Percentiles rank a stretch among this genome's conserved stretches.
Conservation (phyloP, 345 rosid genomes). For the Syzygium jambos region DNA sequence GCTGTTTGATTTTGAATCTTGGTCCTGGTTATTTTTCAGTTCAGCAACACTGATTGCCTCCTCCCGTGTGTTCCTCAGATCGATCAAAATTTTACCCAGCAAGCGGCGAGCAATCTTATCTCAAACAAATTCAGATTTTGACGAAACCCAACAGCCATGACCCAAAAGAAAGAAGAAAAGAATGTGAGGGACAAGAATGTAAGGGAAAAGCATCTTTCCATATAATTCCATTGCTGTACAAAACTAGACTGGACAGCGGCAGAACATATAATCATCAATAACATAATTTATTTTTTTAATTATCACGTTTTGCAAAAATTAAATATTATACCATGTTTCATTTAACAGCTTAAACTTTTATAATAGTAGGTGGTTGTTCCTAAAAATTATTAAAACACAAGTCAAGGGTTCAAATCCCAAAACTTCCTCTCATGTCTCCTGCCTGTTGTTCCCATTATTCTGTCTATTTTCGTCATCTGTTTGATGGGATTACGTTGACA, state of each 20-base stretch:
- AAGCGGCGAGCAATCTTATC: conserved; percentile 83
- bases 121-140: background rate
- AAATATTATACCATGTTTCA: background rate
- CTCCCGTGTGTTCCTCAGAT: conserved; percentile 91
- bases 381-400: background rate
- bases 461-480: background rate
- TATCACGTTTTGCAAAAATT: background rate
- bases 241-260: background rate
- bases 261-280: background rate
- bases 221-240: background rate
- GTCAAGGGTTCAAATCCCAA: background rate
- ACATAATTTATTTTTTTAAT: background rate
- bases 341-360: background rate
- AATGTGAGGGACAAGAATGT: background rate
- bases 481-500: background rate
- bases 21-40: conserved; percentile 66
- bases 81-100: conserved; percentile 95
- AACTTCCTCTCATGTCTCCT: background rate
- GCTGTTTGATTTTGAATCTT: conserved; percentile 29
- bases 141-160: background rate
- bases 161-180: background rate
- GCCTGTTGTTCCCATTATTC: background rate
- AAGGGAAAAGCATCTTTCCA: background rate
- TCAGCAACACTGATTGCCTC: conserved; percentile 93
- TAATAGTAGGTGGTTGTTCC: background rate